Base-by-base conservation (phyloP, 495 filamentous ascomycete species). In the Xylaria grammica region DNA sequence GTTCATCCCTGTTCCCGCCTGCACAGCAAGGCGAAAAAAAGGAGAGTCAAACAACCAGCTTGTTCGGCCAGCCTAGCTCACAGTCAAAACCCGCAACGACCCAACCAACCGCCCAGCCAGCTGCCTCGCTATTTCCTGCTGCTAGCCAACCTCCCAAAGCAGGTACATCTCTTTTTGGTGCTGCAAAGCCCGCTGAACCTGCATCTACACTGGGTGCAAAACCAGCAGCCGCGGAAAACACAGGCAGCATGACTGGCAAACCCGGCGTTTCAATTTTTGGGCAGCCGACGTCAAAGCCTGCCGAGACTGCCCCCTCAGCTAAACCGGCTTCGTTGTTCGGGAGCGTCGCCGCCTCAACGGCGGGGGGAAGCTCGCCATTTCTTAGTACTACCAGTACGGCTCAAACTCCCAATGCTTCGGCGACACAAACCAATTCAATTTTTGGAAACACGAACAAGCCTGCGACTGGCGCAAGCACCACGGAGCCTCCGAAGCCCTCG, bases 381-480 rank as follows among this genome's bases (percentile, higher is more conserved):
- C 69, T 73, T 38, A 65, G 59, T 20, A 10, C 52, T 11, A 50
- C 45, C 3, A 60, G 55, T 24, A 34, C 71, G 48, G 32, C 58
- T 36, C 62, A 66, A 54, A 63, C 63, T 17, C 51, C 70, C 22
- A 51, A 49, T 34, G 36, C 64, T n/a, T 34, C 65, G 9, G 55
- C 72, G 30, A 57, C 69, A 26, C 74, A 70, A 44, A 20, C 67
- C 19, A 42, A 17, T 10, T 40, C 69, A 30, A 60, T 69, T 62
- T 66, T 77, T 72, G 50, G 69, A 60, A 60, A 45, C 24, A 56
- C 49, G 63, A 69, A 44, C 50, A 75, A 75, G 45, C 62, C 53
- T 5, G 27, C 68, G 10, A 63, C 66, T 38, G 32, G 57, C 19
- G 42, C 72, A 19, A 24, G 71, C 32, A 59, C 67, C 6, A 11